These are phyloP conservation scores for Geoglossum glabrum DNA, from an alignment of 495 filamentous ascomycete genomes.

Conservation along the genomic window DNA sequence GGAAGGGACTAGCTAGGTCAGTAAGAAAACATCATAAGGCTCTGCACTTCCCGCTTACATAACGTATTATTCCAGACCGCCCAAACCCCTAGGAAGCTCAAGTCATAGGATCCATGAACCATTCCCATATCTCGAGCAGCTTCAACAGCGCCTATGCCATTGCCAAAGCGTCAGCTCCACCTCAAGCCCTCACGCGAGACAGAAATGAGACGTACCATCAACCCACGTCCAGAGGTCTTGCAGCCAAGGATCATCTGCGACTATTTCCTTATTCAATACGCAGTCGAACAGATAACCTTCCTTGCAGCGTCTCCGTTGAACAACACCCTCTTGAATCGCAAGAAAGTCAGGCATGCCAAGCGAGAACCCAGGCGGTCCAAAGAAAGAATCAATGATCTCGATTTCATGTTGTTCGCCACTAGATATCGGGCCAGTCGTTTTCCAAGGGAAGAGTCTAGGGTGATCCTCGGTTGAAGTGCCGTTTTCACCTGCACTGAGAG, in stretches of 20 bases:
- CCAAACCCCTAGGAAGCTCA: conserved; percentile 69
- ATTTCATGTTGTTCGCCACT: conserved; percentile 17
- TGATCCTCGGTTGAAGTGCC: neutral
- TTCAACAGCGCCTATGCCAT: conserved; percentile 35
- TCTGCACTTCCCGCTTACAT: conserved; percentile 23
- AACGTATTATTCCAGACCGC: conserved; percentile 62
- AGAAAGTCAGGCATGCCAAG: conserved; percentile 16
- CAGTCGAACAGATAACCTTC: conserved; percentile 69
- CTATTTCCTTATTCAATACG: conserved; percentile 41
- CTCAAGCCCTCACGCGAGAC: neutral
- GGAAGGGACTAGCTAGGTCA: conserved; percentile 1
- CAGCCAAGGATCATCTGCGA: conserved; percentile 53
- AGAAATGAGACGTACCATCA: conserved; percentile 30
- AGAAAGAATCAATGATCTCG: neutral
- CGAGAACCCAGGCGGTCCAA: conserved; percentile 10
- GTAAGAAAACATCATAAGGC: conserved; percentile 12
- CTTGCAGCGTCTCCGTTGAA: conserved; percentile 33
- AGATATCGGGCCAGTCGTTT: neutral
- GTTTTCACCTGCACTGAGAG: neutral
- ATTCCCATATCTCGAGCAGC: conserved; percentile 49
- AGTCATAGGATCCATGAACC: conserved; percentile 51
- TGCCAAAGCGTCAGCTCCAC: neutral
- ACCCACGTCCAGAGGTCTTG: conserved; percentile 64
- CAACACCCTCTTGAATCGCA: conserved; percentile 7
- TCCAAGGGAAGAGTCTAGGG: neutral